These are phyloP conservation scores for Trametes sp. DNA, from an alignment of 1,284 basidiomycete genomes.

Conservation along the genomic window DNA sequence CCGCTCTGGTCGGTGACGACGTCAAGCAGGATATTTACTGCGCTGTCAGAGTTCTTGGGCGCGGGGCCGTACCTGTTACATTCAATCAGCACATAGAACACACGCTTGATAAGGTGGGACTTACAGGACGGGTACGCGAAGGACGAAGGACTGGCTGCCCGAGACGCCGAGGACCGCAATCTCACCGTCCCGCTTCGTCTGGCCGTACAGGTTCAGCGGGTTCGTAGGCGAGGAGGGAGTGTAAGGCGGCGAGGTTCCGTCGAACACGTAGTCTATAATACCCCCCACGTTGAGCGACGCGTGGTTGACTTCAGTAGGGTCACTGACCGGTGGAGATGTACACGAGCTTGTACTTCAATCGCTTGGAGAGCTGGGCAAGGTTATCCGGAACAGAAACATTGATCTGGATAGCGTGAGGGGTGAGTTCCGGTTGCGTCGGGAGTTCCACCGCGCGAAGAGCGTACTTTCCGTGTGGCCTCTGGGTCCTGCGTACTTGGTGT, in stretches of 20 bases:
- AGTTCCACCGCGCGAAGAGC: conserved; percentile 1
- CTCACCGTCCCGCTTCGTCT: conserved; percentile 82
- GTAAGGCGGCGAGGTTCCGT: conserved; percentile 84
- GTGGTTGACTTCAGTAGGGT: not conserved
- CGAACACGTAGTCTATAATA: conserved; percentile 83
- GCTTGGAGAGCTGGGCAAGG: conserved; percentile 66
- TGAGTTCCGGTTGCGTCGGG: not conserved
- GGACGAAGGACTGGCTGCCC: conserved; percentile 63
- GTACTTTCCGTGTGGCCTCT: conserved; percentile 65
- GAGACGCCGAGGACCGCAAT: conserved; percentile 62
- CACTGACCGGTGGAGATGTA: conserved; percentile 79
- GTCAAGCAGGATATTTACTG: conserved; percentile 82
- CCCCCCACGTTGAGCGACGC: not conserved
- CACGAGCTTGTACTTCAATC: conserved; percentile 65
- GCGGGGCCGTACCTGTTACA: conserved; percentile 76
- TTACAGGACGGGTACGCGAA: conserved; percentile 84
- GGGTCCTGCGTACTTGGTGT: conserved; percentile 56
- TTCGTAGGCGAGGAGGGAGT: conserved; percentile 69
- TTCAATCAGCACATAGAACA: not conserved
- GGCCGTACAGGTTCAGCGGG: conserved; percentile 81
- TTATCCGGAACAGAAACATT: conserved; percentile 72
- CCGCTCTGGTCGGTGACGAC: conserved; percentile 80
- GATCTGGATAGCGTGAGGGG: conserved; percentile 51
- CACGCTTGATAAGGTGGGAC: conserved; percentile 33
- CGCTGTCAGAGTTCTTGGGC: conserved; percentile 77